Conservation (phyloP, 768 basidiomycete genomes). For the Asterophora lycoperdoides region DNA sequence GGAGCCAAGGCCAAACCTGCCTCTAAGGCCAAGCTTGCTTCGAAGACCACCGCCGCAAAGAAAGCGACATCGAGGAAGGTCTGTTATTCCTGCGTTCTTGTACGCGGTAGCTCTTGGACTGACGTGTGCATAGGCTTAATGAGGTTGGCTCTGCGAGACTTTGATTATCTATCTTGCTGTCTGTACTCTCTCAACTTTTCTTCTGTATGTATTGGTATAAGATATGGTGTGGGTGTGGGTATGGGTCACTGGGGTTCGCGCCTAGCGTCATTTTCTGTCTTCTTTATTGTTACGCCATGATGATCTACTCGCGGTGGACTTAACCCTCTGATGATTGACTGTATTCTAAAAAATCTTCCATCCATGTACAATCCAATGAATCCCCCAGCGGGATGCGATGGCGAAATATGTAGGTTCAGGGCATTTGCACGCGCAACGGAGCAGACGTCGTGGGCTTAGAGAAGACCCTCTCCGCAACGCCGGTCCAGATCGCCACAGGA, state of each 20-base stretch:
- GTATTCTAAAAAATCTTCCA: no score
- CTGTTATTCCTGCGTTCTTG: neutral
- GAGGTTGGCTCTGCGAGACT: neutral
- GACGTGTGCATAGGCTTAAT: neutral
- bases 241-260: no score
- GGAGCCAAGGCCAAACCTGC: conserved; percentile 28
- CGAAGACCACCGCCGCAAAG: conserved; percentile 20
- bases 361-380: no score
- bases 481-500: conserved; percentile 47
- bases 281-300: neutral
- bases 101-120: neutral
- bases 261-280: neutral
- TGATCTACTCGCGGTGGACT: no score
- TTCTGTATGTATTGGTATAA: neutral
- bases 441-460: neutral
- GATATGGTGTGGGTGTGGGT: neutral
- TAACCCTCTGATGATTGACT: no score
- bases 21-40: conserved; percentile 22
- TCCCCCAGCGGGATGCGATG: no score
- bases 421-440: conserved; percentile 8
- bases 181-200: neutral
- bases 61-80: conserved; percentile 22
- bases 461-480: conserved; percentile 8
- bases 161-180: neutral
- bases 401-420: neutral